Evolutionary conservation across 2,329 filamentous ascomycete species (phyloP), one percentile per base, ranked within the genome.

Genomic region (Dactylonectria macrodidyma): DNA sequence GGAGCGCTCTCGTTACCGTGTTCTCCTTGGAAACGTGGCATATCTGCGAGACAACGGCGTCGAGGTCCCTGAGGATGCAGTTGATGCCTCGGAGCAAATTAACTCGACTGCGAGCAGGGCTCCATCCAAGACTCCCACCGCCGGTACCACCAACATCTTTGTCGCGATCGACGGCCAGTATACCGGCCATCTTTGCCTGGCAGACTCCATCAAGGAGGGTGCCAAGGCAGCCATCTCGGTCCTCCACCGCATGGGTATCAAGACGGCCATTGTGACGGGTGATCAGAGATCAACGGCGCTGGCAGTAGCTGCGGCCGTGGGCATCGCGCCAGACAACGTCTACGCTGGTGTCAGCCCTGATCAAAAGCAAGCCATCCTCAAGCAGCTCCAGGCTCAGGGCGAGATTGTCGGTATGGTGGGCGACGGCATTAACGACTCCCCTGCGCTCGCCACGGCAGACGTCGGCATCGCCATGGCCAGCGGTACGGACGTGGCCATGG

Each of bases 351-450:
- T 95, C 55, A 94, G 93, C 4, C 96, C 96, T 0, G 92, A 94
- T 71, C 93, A 97, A 82, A 99, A 99, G 80, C 95, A 97, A 79
- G 85, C 88, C 33, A 97, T 98, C 73, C 88, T 99, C 75, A 89
- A 90, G 57, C 84, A 92, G 61, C 87, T 98, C 19, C 94, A 98
- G 82, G 84, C 86, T 0, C 81, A 86, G 58, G 94, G 94, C 68
- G 89, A 95, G 75, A 86, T 92, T 57, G 94, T 98, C 30, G 96
- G 94, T 73, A 99, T 99, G 96, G 95, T 98, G 14, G 95, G 96
- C 59, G 96, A 99, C 80, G 96, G 96, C 48, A 98, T 99, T 87
- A 99, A 99, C 81, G 96, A 99, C 84, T 97, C 95, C 0, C 96
- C 96, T 0, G 96, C 96, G 1, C 89, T 99, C 11, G 96, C 95